Percentiles rank a stretch among this genome's conserved stretches.
Conservation (phyloP, 805 yeast species). For the Torulaspora quercuum region DNA sequence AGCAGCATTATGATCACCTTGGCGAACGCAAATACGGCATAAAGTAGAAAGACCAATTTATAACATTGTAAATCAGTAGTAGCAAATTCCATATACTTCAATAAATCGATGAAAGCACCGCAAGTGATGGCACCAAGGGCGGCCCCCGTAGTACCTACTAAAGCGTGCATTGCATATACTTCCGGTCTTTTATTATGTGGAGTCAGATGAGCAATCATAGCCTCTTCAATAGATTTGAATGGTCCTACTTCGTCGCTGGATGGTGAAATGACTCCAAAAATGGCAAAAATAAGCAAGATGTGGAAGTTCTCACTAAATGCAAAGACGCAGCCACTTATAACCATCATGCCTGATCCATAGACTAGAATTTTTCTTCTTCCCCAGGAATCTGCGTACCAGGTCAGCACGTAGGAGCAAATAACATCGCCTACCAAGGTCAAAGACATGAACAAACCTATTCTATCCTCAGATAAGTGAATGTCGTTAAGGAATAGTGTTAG, state of each 20-base stretch:
- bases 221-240: slow-evolving; percentile 80
- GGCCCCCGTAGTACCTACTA: slow-evolving; percentile 65
- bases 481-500: slow-evolving; percentile 61
- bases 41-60: slow-evolving; percentile 52
- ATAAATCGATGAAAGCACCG: slow-evolving; percentile 55
- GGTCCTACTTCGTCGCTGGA: slow-evolving; percentile 92
- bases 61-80: slow-evolving; percentile 44
- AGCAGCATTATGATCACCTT: slow-evolving; percentile 51
- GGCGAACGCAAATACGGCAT: slow-evolving; percentile 50
- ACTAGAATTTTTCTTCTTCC: slow-evolving; percentile 67
- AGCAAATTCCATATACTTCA: slow-evolving; percentile 38
- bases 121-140: slow-evolving; percentile 67
- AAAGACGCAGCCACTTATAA: slow-evolving; percentile 61
- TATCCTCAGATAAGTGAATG: slow-evolving; percentile 50
- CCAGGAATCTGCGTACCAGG: slow-evolving; percentile 71
- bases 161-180: slow-evolving; percentile 69
- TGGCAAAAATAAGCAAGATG: slow-evolving; percentile 64
- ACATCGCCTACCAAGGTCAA: slow-evolving; percentile 79
- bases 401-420: slow-evolving; percentile 59
- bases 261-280: slow-evolving; percentile 82
- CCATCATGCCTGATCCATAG: slow-evolving; percentile 65
- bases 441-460: slow-evolving; percentile 78
- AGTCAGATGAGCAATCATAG: slow-evolving; percentile 75
- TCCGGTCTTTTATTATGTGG: slow-evolving; percentile 62
- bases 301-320: slow-evolving; percentile 51